Base-by-base conservation (phyloP, 164 flowering plant species). In the Vitis amurensis region DNA sequence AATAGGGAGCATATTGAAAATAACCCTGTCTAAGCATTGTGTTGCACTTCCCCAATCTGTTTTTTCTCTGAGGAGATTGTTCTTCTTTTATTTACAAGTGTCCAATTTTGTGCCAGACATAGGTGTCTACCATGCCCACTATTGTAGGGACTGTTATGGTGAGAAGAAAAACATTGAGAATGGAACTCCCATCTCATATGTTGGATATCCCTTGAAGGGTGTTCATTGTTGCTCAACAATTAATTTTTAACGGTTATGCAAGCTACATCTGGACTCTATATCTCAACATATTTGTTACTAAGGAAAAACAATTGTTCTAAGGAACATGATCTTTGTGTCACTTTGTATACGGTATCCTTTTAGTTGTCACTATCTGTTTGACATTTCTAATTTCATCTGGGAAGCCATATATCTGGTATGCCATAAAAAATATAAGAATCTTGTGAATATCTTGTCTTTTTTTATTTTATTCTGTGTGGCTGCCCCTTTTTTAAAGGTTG, bases 181-280 rank as follows among this genome's bases (percentile, higher is more conserved):
- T 74, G 76, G 69, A 61, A 63, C 61, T 59, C 63, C 37, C 61
- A 67, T 47, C 66, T 57, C 2, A 23, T 73, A 64, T 60, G 50
- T 47, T 65, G 44, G 67, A 49, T 23, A 8, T 72, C 81, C 66
- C 76, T 77, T 74, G 73, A 44, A 63, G 27, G 73, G 84, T 71
- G 73, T 80, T 49, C 79, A 71, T 76, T 67, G 81, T 77, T 80
- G 79, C 81, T 55, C 69, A 57, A 51, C 73, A 62, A 64, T 73
- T 58, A 8, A 13, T 14, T 14, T 15, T 58, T 11, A 8, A 71
- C 63, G 51, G 59, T 66, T 75, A 55, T 37, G 59, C 53, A 75
- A 72, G 79, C 80, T 77, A 64, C 77, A 72, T 77, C 72, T 75
- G 77, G 77, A 77, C 63, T 48, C 77, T 30, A 75, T 59, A 81